Conservation (phyloP, 2,329 filamentous ascomycete genomes). For the Colletotrichum brevisporum region DNA sequence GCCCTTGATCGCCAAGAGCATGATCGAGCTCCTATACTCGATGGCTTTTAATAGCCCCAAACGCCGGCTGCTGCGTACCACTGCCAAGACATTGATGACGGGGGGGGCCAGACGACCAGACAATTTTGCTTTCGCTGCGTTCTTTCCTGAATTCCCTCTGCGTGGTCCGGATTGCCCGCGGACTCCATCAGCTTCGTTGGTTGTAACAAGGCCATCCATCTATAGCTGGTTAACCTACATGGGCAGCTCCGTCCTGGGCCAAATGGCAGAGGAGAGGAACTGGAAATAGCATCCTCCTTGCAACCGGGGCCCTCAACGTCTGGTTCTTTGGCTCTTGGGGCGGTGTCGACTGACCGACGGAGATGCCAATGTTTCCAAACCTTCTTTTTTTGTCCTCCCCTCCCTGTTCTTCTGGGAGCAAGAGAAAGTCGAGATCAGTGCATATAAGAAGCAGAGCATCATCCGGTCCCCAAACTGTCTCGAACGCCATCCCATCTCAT, state of each 20-base stretch:
- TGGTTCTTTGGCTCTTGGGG: neutral
- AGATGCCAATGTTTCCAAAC: constrained; percentile 16
- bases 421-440: neutral
- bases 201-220: constrained; percentile 5
- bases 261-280: neutral
- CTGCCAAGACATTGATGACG: constrained; percentile 16
- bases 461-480: constrained; percentile 14
- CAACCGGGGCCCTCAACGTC: neutral
- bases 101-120: too few relatives aligned
- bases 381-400: neutral
- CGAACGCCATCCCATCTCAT: constrained; percentile 19
- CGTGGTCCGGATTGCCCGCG: neutral
- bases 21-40: constrained; percentile 37
- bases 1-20: constrained; percentile 37
- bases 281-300: constrained; percentile 32
- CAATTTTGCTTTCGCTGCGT: too few relatives aligned
- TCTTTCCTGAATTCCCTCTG: too few relatives aligned
- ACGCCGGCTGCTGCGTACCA: constrained; percentile 19
- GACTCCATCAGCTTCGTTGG: too few relatives aligned
- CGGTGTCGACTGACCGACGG: neutral
- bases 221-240: neutral
- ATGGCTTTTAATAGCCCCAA: constrained; percentile 37
- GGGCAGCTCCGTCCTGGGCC: neutral
- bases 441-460: constrained; percentile 28
- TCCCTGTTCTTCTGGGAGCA: neutral